These are phyloP conservation scores for Jaltomata sinuosa DNA, from an alignment of 257 asterid genomes.

Conservation along the genomic window DNA sequence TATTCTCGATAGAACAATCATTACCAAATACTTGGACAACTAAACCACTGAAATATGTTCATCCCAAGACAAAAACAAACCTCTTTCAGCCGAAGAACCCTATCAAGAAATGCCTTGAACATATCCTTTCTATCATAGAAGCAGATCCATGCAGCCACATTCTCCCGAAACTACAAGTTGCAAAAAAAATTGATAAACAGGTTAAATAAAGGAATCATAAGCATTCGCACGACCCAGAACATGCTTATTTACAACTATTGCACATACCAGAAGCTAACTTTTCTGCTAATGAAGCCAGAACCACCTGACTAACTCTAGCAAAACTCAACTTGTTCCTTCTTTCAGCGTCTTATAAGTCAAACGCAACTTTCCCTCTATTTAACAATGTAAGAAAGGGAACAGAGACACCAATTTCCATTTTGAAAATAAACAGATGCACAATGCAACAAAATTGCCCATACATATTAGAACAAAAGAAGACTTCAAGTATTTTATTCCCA, in stretches of 20 bases:
- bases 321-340: background rate
- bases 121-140: conserved; percentile 63
- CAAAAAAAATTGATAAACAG: background rate
- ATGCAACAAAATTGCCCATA: background rate
- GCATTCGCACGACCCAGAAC: background rate
- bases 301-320: background rate
- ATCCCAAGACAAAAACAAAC: conserved; percentile 25
- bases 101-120: conserved; percentile 84
- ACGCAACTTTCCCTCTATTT: background rate
- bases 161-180: conserved; percentile 89
- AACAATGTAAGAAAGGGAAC: background rate
- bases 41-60: background rate
- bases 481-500: background rate
- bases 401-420: background rate
- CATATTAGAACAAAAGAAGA: background rate
- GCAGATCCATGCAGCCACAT: conserved; percentile 96
- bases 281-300: background rate
- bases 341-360: background rate
- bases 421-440: background rate
- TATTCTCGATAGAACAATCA: background rate
- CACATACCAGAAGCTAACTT: background rate
- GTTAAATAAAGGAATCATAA: background rate
- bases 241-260: background rate
- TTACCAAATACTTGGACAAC: background rate
- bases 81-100: conserved; percentile 86